A percentile compares a stretch with the other conserved stretches of the same genome.
These are phyloP conservation scores for Clonostachys chloroleuca DNA, from an alignment of 2,329 filamentous ascomycete genomes.

Conservation along the genomic window DNA sequence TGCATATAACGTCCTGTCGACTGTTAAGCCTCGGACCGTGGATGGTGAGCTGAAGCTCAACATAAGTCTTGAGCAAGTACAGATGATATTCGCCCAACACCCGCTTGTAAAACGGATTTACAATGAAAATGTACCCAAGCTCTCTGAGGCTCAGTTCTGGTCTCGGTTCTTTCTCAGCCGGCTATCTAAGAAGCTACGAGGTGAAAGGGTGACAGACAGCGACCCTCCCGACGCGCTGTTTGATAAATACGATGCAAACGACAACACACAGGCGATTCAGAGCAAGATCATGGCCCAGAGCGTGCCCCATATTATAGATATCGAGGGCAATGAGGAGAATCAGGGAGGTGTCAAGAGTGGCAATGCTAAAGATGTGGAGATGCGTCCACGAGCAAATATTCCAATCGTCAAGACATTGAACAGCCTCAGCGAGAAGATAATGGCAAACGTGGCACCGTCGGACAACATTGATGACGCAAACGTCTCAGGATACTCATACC, in stretches of 20 bases:
- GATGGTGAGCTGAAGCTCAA: slow-evolving; percentile 64
- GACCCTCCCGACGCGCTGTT: slow-evolving; percentile 76
- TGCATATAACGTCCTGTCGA: slow-evolving; percentile 89
- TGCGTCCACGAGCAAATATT: slow-evolving; percentile 77
- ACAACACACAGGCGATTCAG: slow-evolving; percentile 53
- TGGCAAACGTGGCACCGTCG: slow-evolving; percentile 78
- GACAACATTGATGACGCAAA: slow-evolving; percentile 62
- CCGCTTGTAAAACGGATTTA: slow-evolving; percentile 87
- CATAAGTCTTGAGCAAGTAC: slow-evolving; percentile 81
- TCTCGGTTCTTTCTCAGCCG: slow-evolving; percentile 88
- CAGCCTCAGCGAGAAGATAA: slow-evolving; percentile 85
- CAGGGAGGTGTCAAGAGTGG: slow-evolving; percentile 77
- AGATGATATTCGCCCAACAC: slow-evolving; percentile 89
- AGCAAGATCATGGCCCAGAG: slow-evolving; percentile 55
- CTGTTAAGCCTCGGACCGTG: slow-evolving; percentile 64
- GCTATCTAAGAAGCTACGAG: slow-evolving; percentile 85
- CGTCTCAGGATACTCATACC: slow-evolving; percentile 47
- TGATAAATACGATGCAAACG: slow-evolving; percentile 77
- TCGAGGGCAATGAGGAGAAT: slow-evolving; percentile 93
- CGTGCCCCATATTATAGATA: slow-evolving; percentile 84
- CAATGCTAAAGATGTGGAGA: slow-evolving; percentile 85
- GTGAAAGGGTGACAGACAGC: slow-evolving; percentile 76
- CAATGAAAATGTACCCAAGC: slow-evolving; percentile 83
- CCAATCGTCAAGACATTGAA: slow-evolving; percentile 90
- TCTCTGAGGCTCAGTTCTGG: slow-evolving; percentile 84